Conservation (phyloP, 768 basidiomycete genomes). For the Boletus sp. region DNA sequence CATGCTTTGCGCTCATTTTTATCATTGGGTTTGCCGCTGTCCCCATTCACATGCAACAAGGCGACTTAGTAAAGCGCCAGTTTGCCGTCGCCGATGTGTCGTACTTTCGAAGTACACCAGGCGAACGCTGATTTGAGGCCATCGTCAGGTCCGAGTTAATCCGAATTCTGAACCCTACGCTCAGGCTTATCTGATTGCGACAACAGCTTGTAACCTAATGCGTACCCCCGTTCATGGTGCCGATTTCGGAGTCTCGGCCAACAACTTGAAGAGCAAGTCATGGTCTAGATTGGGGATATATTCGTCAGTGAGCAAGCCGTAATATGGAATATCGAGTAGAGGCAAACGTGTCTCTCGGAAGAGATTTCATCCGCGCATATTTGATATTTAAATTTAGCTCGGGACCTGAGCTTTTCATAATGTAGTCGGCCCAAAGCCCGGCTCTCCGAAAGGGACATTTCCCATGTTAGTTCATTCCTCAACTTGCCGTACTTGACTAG, state of each 20-base stretch:
- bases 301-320: too few species aligned
- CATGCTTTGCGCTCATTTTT: too few species aligned
- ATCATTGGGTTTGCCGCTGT: too few species aligned
- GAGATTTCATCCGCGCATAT: neutral
- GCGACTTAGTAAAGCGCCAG: neutral
- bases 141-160: neutral
- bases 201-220: too few species aligned
- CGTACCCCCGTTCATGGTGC: too few species aligned
- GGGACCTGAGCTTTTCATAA: neutral
- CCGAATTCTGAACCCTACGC: neutral
- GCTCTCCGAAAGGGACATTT: neutral
- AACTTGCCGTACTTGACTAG: neutral
- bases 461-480: neutral
- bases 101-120: neutral
- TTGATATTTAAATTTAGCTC: neutral
- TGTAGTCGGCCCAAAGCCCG: neutral
- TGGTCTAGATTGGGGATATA: too few species aligned
- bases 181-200: too few species aligned
- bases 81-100: neutral
- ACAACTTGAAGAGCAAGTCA: too few species aligned
- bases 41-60: neutral
- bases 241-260: neutral
- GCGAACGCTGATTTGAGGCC: neutral
- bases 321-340: too few species aligned
- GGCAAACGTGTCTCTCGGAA: too few species aligned